Conservation (phyloP, 306 rosid genomes). For the Fagus sylvatica region DNA sequence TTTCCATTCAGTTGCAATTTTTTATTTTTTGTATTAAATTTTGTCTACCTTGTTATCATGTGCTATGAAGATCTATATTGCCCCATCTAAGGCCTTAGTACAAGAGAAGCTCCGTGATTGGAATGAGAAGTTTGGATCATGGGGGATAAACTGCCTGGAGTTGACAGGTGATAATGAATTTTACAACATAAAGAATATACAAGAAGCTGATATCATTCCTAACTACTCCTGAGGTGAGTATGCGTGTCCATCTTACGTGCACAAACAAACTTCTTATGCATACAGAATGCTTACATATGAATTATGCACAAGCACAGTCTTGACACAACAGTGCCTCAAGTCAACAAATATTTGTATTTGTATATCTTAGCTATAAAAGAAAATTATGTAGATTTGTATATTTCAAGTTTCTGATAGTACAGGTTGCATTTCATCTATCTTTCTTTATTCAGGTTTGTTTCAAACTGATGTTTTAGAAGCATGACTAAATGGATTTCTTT, state of each 20-base stretch:
- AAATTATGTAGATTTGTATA: not conserved
- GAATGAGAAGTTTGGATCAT: conserved; percentile 76
- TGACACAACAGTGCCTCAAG: not conserved
- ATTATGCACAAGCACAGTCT: not conserved
- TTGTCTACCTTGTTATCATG: conserved; percentile 32
- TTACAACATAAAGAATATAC: conserved; percentile 67
- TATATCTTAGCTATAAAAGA: not conserved
- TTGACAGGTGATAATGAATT: conserved; percentile 87
- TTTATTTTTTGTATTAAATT: not conserved
- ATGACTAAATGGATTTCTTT: conserved; percentile 28
- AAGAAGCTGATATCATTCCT: conserved; percentile 87
- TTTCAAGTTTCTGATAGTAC: not conserved
- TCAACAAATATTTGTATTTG: not conserved
- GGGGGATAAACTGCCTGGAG: conserved; percentile 84
- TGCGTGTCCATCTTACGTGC: conserved; percentile 16
- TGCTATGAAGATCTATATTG: conserved; percentile 71
- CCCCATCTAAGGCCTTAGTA: conserved; percentile 96
- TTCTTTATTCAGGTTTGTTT: conserved; percentile 15
- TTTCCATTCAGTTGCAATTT: conserved; percentile 17
- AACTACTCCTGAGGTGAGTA: conserved; percentile 94
- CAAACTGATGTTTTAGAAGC: conserved; percentile 16
- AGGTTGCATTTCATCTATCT: not conserved
- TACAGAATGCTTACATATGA: not conserved
- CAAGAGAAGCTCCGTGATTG: conserved; percentile 96
- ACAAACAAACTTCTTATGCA: not conserved